phyloP scores from a whole-genome alignment of 148 eudicot species.

The Nyssa sinensis region DNA sequence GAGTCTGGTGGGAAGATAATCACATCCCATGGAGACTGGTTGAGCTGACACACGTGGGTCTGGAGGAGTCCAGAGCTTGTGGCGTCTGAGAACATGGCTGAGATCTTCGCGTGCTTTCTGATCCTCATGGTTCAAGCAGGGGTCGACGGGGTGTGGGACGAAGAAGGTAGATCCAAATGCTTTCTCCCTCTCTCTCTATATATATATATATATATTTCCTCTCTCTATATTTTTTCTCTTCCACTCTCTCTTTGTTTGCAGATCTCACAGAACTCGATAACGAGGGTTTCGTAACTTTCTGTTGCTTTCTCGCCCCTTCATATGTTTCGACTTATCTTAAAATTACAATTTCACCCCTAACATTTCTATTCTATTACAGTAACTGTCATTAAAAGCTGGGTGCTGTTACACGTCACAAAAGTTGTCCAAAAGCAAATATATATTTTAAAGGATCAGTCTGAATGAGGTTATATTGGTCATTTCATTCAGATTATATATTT shows the following conservation, averaged over 20 bases:
- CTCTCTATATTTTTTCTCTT: not conserved
- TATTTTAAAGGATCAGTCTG: too few species aligned
- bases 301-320: not conserved
- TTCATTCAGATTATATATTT: too few species aligned
- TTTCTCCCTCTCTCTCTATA: not conserved
- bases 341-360: conserved; percentile 1
- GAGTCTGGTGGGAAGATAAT: conserved; percentile 23
- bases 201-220: too few species aligned
- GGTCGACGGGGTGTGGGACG: not conserved
- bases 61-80: not conserved
- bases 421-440: not conserved
- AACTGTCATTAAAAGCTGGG: not conserved
- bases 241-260: not conserved
- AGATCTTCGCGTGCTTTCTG: conserved; percentile 16
- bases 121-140: conserved; percentile 11
- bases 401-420: not conserved
- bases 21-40: conserved; percentile 51
- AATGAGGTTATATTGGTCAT: too few species aligned
- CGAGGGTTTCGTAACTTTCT: not conserved
- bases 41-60: conserved; percentile 22
- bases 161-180: not conserved
- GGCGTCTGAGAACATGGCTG: not conserved
- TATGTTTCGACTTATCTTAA: not conserved
- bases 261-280: conserved; percentile 20
- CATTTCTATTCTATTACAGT: not conserved